These are phyloP conservation scores for Oleoguttula mirabilis DNA, from an alignment of 495 filamentous ascomycete species.

Conservation along the genomic window DNA sequence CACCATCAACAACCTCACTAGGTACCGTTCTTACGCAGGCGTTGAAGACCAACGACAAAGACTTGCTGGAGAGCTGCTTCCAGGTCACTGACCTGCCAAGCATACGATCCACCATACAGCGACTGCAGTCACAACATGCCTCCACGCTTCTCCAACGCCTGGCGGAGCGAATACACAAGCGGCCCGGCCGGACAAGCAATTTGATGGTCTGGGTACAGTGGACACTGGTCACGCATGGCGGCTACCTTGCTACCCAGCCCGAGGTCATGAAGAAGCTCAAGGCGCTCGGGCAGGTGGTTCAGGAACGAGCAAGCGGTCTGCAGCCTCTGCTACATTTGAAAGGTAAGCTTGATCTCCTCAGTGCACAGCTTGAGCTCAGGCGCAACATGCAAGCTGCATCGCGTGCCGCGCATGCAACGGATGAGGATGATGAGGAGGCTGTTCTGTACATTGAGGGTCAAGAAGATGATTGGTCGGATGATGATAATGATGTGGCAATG, in stretches of 20 bases:
- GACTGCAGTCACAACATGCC: slow-evolving; percentile 74
- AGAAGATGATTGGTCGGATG: slow-evolving; percentile 30
- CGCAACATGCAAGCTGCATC: slow-evolving; percentile 42
- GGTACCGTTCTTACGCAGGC: slow-evolving; percentile 85
- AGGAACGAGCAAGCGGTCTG: slow-evolving; percentile 72
- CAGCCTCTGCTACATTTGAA: slow-evolving; percentile 74
- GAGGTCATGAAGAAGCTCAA: slow-evolving; percentile 63
- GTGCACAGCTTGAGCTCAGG: slow-evolving; percentile 72
- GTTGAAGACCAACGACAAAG: slow-evolving; percentile 76
- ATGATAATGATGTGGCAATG: slow-evolving; percentile 34
- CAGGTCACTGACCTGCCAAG: slow-evolving; percentile 58
- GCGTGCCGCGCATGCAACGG: slow-evolving; percentile 23
- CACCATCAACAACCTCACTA: slow-evolving; percentile 64
- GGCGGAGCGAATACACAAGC: slow-evolving; percentile 72
- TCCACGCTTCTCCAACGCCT: slow-evolving; percentile 66
- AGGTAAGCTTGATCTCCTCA: slow-evolving; percentile 82
- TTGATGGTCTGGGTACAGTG: slow-evolving; percentile 96
- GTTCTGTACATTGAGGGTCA: slow-evolving; percentile 79
- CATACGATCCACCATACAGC: slow-evolving; percentile 77
- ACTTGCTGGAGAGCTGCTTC: slow-evolving; percentile 84
- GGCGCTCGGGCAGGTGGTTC: slow-evolving; percentile 69
- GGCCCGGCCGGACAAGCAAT: slow-evolving; percentile 76
- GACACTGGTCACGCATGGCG: slow-evolving; percentile 89
- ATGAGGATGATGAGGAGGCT: slow-evolving; percentile 58
- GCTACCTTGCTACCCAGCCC: slow-evolving; percentile 71